Conservation (phyloP, 257 asterid genomes). For the Primulina tabacum region DNA sequence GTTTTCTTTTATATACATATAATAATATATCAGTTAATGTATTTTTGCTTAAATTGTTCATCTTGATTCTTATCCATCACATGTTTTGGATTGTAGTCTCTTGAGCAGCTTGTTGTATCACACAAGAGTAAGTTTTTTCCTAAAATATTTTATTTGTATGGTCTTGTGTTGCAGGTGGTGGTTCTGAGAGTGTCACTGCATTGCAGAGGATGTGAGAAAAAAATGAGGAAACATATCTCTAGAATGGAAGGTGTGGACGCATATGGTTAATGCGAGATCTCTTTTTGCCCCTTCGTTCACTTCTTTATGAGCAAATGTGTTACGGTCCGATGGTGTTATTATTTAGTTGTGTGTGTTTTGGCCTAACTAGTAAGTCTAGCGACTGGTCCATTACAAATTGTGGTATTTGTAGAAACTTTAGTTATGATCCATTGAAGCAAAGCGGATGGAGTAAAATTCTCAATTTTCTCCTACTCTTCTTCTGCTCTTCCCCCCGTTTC, state of each 20-base stretch:
- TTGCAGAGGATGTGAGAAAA: conserved; percentile 87
- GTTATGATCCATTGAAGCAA: background rate
- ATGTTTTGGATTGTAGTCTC: background rate
- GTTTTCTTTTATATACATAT: conserved; percentile 23
- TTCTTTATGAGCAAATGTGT: background rate
- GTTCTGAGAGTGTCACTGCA: conserved; percentile 82
- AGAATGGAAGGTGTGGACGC: conserved; percentile 66
- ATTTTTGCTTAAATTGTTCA: background rate
- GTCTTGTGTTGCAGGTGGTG: conserved; percentile 51
- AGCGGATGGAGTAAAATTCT: background rate
- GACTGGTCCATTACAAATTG: background rate
- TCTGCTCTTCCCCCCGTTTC: background rate
- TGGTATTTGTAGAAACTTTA: background rate
- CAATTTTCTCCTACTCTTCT: background rate
- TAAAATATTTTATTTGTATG: background rate
- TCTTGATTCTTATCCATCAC: background rate
- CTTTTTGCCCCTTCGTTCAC: background rate
- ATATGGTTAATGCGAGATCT: background rate
- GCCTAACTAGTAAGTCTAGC: background rate
- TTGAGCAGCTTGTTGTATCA: background rate
- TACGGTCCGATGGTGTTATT: background rate
- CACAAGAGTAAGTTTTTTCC: too few relatives aligned
- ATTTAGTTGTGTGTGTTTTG: background rate
- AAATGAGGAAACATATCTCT: conserved; percentile 80
- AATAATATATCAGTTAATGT: background rate